Conservation (phyloP, 2,329 filamentous ascomycete genomes). For the Cladosporium sp. region DNA sequence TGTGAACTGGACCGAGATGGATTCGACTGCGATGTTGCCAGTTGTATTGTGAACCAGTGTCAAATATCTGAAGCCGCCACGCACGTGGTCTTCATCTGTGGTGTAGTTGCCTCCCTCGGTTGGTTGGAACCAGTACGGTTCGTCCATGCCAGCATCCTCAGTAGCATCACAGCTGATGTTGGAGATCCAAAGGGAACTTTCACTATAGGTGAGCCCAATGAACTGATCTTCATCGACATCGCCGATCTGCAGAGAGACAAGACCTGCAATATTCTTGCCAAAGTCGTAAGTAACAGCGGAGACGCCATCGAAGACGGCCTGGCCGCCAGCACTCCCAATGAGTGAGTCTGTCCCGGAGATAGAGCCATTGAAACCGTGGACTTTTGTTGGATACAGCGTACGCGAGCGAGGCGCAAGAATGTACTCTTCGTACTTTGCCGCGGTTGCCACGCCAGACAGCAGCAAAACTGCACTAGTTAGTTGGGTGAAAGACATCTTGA, state of each 20-base stretch:
- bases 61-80: constrained; percentile 57
- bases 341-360: constrained; percentile 40
- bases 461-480: neutral
- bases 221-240: constrained; percentile 38
- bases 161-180: constrained; percentile 50
- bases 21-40: constrained; percentile 39
- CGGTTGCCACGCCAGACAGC: constrained; percentile 11
- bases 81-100: constrained; percentile 47
- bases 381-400: constrained; percentile 37
- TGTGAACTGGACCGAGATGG: constrained; percentile 48
- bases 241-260: constrained; percentile 41
- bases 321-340: constrained; percentile 31
- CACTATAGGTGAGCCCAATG: constrained; percentile 46
- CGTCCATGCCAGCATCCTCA: constrained; percentile 43
- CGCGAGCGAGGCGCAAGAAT: constrained; percentile 44
- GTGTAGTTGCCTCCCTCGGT: constrained; percentile 42
- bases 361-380: constrained; percentile 44
- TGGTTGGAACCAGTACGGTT: constrained; percentile 50
- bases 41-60: constrained; percentile 47
- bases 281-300: constrained; percentile 46
- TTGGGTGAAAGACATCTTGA: neutral
- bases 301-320: constrained; percentile 37
- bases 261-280: constrained; percentile 44
- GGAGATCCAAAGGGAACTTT: constrained; percentile 52
- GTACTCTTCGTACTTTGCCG: constrained; percentile 41